Percentiles rank a stretch among this genome's conserved stretches.
phyloP scores from a whole-genome alignment of 768 basidiomycete genomes.

The Collybiopsis confluens region DNA sequence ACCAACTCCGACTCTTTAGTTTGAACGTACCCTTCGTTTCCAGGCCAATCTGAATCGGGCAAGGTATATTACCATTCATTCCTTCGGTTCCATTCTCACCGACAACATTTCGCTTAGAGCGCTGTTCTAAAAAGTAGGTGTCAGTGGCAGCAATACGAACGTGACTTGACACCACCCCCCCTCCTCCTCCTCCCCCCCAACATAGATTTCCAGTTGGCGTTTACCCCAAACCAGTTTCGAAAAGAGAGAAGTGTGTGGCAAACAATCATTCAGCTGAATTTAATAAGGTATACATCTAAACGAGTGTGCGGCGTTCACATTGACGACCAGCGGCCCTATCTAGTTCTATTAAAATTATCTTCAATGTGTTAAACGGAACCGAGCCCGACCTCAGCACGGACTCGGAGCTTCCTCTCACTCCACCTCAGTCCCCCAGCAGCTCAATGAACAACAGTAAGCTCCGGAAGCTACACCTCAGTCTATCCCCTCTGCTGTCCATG shows the following conservation, averaged over 20 bases:
- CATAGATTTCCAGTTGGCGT: conserved; percentile 65
- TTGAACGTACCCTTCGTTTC: not conserved
- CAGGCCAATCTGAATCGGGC: conserved; percentile 36
- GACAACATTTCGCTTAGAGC: conserved; percentile 28
- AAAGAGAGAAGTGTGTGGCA: conserved; percentile 57
- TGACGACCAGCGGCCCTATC: not conserved
- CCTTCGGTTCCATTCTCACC: not conserved
- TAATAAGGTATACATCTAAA: conserved; percentile 45
- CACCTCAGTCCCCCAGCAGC: conserved; percentile 13
- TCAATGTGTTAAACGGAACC: conserved; percentile 41
- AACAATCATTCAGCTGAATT: conserved; percentile 63
- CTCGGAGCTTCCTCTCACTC: conserved; percentile 25
- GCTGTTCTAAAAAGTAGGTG: conserved; percentile 42
- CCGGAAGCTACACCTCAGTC: conserved; percentile 33
- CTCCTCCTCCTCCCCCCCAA: too few species aligned
- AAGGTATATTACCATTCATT: conserved; percentile 20
- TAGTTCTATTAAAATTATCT: conserved; percentile 56
- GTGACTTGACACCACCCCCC: too few species aligned
- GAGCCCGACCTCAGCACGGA: conserved; percentile 10
- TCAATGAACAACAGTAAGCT: conserved; percentile 18
- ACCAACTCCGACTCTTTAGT: not conserved
- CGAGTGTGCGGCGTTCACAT: not conserved
- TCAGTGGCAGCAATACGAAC: too few species aligned
- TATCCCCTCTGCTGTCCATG: conserved; percentile 51
- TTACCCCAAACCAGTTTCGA: conserved; percentile 58